phyloP scores from a whole-genome alignment of 2,329 filamentous ascomycete genomes.

The Colletotrichum musicola region DNA sequence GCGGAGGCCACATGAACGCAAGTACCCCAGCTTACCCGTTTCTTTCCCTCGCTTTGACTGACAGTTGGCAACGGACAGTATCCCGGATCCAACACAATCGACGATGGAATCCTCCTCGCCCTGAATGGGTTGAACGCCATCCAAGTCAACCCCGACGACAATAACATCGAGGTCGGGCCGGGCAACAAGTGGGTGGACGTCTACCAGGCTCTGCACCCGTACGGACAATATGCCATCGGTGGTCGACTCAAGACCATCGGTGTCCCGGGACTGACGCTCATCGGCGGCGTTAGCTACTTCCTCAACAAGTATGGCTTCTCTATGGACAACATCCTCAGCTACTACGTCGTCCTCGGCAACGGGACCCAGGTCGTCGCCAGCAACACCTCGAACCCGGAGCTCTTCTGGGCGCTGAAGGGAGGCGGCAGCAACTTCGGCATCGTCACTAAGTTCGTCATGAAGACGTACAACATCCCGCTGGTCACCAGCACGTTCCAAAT shows the following conservation, averaged over 20 bases:
- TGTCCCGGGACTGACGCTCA: constrained; percentile 45
- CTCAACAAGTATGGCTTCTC: constrained; percentile 45
- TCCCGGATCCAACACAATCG: constrained; percentile 43
- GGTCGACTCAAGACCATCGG: constrained; percentile 47
- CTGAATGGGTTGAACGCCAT: constrained; percentile 37
- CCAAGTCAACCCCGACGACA: constrained; percentile 13
- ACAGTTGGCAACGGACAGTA: constrained; percentile 27
- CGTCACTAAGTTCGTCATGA: constrained; percentile 43
- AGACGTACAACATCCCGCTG: constrained; percentile 41
- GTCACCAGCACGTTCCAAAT: constrained; percentile 51
- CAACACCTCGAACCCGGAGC: constrained; percentile 40
- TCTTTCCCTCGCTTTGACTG: neutral
- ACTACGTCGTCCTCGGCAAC: constrained; percentile 56
- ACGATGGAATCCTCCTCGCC: constrained; percentile 43
- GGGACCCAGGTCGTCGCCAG: constrained; percentile 57
- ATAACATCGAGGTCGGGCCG: constrained; percentile 40
- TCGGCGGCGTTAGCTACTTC: constrained; percentile 47
- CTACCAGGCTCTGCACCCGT: constrained; percentile 42
- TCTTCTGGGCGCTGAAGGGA: constrained; percentile 41
- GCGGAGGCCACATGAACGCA: constrained; percentile 44
- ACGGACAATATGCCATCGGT: constrained; percentile 44
- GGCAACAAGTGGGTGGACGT: constrained; percentile 46
- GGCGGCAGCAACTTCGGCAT: constrained; percentile 39
- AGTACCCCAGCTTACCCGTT: neutral
- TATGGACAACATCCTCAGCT: constrained; percentile 44